Evolutionary conservation across 2,329 filamentous ascomycete genomes (phyloP), one percentile per base, ranked within the genome.

Genomic region (Trichoderma sp.): DNA sequence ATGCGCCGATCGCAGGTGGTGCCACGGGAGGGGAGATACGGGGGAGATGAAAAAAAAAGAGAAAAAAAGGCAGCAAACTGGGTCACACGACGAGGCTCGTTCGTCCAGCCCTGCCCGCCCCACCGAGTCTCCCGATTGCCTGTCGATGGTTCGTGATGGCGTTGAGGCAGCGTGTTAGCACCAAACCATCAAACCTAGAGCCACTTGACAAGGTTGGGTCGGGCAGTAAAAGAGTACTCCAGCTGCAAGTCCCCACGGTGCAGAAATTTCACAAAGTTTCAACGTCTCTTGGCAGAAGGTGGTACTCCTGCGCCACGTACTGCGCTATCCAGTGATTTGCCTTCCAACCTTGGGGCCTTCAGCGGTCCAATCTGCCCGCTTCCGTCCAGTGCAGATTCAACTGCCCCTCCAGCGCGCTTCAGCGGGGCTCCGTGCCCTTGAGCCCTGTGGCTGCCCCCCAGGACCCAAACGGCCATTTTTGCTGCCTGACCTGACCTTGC

Each of bases 401-500:
- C 45, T 50, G 33, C 64, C 35, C 18, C 35, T 50, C 31, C 45
- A 59, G 66, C 50, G n/a, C n/a, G 50, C 50, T 53, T n/a, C 50
- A 41, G 66, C 66, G 66, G 66, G 66, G 50, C 45, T 27, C 24
- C 12, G n/a, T 59, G 45, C 45, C 50, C 41, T 33, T 59, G 45
- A 38, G 66, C 50, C 67, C 69, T 72, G 69, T 72, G 69, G 59
- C 60, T 56, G 41, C 29, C 59, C 38, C 69, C 59, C 68, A 12
- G 38, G 27, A 38, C 69, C 59, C 68, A n/a, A 69, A 60, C 31
- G 45, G 38, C 35, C 16, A 29, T 59, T 63, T 63, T 27, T n/a
- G n/a, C n/a, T 63, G 60, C 69, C 69, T 72, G 69, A 64, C 59
- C 69, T 72, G 69, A 63, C 56, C 68, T 60, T 29, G 29, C 59